Base-by-base conservation (phyloP, 2,329 filamentous ascomycete genomes). In the Nakataea oryzae region DNA sequence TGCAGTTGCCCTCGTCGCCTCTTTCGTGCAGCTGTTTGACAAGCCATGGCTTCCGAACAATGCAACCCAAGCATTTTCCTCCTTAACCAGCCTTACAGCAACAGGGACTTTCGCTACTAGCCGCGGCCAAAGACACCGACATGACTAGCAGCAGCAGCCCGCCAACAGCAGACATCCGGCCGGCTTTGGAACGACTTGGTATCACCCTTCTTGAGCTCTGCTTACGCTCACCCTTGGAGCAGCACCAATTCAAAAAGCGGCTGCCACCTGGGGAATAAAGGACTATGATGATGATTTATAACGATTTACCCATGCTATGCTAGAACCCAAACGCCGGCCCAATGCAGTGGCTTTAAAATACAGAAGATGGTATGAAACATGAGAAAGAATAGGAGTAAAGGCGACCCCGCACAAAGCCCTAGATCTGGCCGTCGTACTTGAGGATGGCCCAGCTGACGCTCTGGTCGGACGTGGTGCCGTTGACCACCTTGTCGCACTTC, bases 401-500 rank as follows among this genome's bases (percentile, higher is more conserved):
- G n/a, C 3, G 9, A 26, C 30, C 30, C 2, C 7, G 12, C 57
- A 13, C 2, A 41, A 59, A 14, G 8, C 30, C 14, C 9, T 59
- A 59, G 13, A 60, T 24, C 26, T 41, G 21, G 14, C 58, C 41
- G 21, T 60, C 58, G 27, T 54, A 30, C 24, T 54, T 28, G 13
- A 60, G 47, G 13, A 60, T 30, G 29, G 34, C 58, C 58, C 59
- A 60, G 47, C 32, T 47, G 13, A 32, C 41, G 3, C 47, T 47
- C 26, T 60, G 41, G 12, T 55, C 41, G n/a, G 32, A 54, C 47
- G n/a, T 54, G 41, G 59, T 54, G 13, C 50, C 27, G 59, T 54
- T 60, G 27, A 30, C 29, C 59, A 54, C 41, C 41, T 60, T 26
- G 27, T 55, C 59, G 21, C 47, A 60, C 59, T 54, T 60, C 41